Base-by-base conservation (phyloP, 108 stramenopile genomes). In the Nitzschia sp. region DNA sequence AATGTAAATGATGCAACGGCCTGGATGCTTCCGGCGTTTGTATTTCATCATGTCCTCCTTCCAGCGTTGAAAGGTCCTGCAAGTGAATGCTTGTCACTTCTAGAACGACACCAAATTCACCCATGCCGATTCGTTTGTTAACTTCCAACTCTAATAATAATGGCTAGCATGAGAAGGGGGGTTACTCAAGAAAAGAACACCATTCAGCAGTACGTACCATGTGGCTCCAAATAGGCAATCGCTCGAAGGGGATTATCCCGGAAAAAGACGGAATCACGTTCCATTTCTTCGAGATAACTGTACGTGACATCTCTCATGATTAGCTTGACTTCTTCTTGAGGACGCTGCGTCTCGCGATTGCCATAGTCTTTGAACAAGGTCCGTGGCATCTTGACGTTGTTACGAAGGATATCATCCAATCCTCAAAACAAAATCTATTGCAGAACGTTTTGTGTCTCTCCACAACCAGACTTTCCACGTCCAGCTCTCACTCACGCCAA, bases 81-180 rank as follows among this genome's bases (percentile, higher is more conserved):
- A 32, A 47, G 18, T 6, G 36, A 57, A 75, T 75, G 13, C 35
- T 30, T 46, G 34, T 29, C 1, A 75, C 74, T 51, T 56, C 58
- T 2, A 55, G 8, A 18, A 75, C 54, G 17, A 38, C 27, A 19
- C 74, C 74, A 63, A 75, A 75, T 48, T 75, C 74, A 18, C 74
- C 74, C 74, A 75, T 75, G 19, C 74, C 74, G 30, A 75, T 54
- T 19, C 54, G 60, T 46, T 51, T 62, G 30, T 63, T 66, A 2
- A 75, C 17, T 46, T 59, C 54, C 13, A 75, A 19, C 51, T 75
- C 74, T 42, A 13, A 34, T 31, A 26, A 30, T 11, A 2, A 1
- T 1, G 34, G 58, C 6, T 9, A 9, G 13, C 38, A 42, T 9
- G 13, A 42, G 38, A 13, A 42, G n/a, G n/a, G n/a, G n/a, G n/a